phyloP scores from a whole-genome alignment of 352 stramenopile genomes.

The Phytophthora lateralis region DNA sequence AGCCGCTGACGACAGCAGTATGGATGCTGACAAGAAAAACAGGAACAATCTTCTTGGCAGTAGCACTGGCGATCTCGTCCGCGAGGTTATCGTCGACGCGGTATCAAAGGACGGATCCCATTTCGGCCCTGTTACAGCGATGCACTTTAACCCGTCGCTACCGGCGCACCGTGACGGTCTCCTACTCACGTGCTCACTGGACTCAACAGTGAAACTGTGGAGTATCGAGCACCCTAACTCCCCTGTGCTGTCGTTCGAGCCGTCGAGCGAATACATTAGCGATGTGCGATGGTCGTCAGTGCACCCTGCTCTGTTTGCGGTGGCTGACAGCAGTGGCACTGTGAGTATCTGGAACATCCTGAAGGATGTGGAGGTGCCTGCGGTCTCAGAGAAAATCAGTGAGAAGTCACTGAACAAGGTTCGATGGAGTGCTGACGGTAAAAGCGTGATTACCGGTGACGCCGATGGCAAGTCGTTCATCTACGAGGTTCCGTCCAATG shows the following conservation, averaged over 20 bases:
- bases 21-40: slow-evolving; percentile 48
- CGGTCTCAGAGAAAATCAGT: slow-evolving; percentile 66
- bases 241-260: slow-evolving; percentile 83
- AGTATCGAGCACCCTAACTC: slow-evolving; percentile 75
- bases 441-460: slow-evolving; percentile 81
- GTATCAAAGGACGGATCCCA: slow-evolving; percentile 75
- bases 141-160: slow-evolving; percentile 84
- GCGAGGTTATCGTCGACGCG: slow-evolving; percentile 74
- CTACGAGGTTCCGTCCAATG: slow-evolving; percentile 82
- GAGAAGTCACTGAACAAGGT: slow-evolving; percentile 86
- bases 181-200: slow-evolving; percentile 82
- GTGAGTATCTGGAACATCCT: slow-evolving; percentile 88
- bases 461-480: slow-evolving; percentile 74
- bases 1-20: slow-evolving; percentile 28
- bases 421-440: slow-evolving; percentile 79
- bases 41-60: slow-evolving; percentile 35
- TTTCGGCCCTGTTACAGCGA: slow-evolving; percentile 83
- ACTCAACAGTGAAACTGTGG: slow-evolving; percentile 90
- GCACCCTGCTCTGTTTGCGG: slow-evolving; percentile 82
- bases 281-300: slow-evolving; percentile 86
- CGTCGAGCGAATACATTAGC: slow-evolving; percentile 89
- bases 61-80: slow-evolving; percentile 33
- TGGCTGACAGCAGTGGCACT: slow-evolving; percentile 73
- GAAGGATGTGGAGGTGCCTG: slow-evolving; percentile 81
- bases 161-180: slow-evolving; percentile 75